A percentile compares a stretch with the other conserved stretches of the same genome.
These are phyloP conservation scores for Phytophthora sojae DNA, from an alignment of 352 stramenopile species.

Conservation along the genomic window DNA sequence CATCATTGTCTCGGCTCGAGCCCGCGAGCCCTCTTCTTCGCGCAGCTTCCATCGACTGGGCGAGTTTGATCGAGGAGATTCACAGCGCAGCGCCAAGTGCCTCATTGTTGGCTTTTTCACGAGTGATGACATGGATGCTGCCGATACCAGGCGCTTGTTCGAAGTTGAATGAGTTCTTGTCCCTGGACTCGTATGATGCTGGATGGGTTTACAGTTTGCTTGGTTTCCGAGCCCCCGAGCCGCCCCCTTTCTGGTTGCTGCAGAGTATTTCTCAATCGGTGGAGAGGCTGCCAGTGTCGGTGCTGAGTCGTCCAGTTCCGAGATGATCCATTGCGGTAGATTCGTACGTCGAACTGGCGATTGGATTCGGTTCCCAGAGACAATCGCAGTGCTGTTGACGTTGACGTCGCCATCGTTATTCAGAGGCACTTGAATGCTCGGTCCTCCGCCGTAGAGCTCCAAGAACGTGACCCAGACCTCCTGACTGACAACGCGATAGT, in stretches of 20 bases:
- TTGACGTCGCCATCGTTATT: slow-evolving; percentile 13
- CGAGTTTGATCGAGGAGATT: slow-evolving; percentile 21
- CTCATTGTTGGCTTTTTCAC: slow-evolving; percentile 21
- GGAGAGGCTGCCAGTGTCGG: slow-evolving; percentile 22
- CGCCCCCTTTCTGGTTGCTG: slow-evolving; percentile 25
- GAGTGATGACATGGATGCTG: slow-evolving; percentile 29
- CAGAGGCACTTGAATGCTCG: slow-evolving; percentile 56
- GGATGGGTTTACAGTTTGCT: slow-evolving; percentile 8
- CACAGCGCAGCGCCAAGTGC: slow-evolving; percentile 3
- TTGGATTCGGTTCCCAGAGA: background rate
- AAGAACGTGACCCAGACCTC: slow-evolving; percentile 75
- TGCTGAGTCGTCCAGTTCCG: slow-evolving; percentile 57
- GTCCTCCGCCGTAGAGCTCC: slow-evolving; percentile 66
- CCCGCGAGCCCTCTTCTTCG: slow-evolving; percentile 18
- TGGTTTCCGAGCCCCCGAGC: slow-evolving; percentile 11
- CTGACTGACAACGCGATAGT: slow-evolving; percentile 73
- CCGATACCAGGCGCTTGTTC: slow-evolving; percentile 26
- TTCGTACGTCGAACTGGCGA: background rate
- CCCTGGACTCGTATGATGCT: background rate
- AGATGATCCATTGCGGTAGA: slow-evolving; percentile 53
- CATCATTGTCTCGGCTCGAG: slow-evolving; percentile 28
- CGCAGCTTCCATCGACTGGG: slow-evolving; percentile 38
- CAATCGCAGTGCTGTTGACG: background rate
- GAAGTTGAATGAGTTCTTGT: slow-evolving; percentile 10
- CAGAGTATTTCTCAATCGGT: slow-evolving; percentile 12